Base-by-base conservation (phyloP, 768 basidiomycete genomes). In the Xerocomellus dryophilus region DNA sequence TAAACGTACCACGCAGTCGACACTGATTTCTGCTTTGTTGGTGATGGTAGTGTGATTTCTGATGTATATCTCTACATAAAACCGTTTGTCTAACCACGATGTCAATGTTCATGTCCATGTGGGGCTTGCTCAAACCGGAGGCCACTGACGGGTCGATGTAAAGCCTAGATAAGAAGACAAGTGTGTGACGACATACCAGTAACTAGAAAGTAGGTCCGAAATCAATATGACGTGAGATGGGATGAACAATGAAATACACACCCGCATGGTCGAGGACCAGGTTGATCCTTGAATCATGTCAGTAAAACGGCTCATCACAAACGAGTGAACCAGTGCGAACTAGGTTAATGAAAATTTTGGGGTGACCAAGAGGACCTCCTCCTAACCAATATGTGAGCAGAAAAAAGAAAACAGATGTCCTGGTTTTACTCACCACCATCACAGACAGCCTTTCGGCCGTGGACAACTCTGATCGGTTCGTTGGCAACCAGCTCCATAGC, bases 311-410 rank as follows among this genome's bases (percentile, higher is more conserved):
- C 5, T 34, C 34, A 23, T 15, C 25, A 43, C 36, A 38, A 21
- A 29, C 15, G 31, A 60, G 35, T 15, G 39, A 47, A 49, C 40
- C 40, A 39, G 17, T 38, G 75, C 89, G 56, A 62, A 93, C 94
- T 68, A 99, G 71, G 76, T 98, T 98, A 71, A 99, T 93, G 66
- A 82, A 98, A 56, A 98, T 85, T 77, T 93, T 95, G 6, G 97
- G 97, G 69, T 99, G 97, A 21, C 97, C 97, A 27, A 99, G 80
- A 40, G 97, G 83, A 11, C 96, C 97, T 68, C 85, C 87, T 73
- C 96, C 96, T 98, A 68, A 43, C 40, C 48, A 47, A 48, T 20
- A 20, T 20, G 42, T 67, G 39, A 67, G 57, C 51, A 53, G 55
- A 29, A 36, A 50, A 57, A 49, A 18, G 18, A 46, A 46, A 7